Percentiles rank a stretch among this genome's conserved stretches.
These are phyloP conservation scores for Pichia sp. DNA, from an alignment of 1,139 yeast species.

Conservation along the genomic window DNA sequence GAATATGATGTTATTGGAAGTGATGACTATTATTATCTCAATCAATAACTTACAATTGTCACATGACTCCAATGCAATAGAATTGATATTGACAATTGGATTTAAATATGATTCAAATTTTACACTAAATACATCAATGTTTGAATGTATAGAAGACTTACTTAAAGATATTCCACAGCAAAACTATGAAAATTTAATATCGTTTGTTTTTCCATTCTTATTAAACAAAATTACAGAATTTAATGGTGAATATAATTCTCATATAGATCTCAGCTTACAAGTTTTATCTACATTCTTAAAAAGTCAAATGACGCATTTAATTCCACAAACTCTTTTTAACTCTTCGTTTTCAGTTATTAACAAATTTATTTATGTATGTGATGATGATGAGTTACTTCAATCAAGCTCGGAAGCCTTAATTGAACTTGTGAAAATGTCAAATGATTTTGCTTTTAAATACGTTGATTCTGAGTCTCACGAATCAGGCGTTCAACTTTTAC, in stretches of 20 bases:
- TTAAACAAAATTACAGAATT: conserved; percentile 33
- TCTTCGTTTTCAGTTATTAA: conserved; percentile 48
- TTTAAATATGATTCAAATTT: conserved; percentile 70
- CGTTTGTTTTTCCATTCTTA: conserved; percentile 48
- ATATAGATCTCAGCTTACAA: conserved; percentile 62
- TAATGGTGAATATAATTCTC: conserved; percentile 45
- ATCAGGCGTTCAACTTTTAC: conserved; percentile 48
- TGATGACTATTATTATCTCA: conserved; percentile 50
- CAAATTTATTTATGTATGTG: conserved; percentile 45
- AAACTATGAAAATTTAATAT: conserved; percentile 44
- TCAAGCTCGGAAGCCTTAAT: conserved; percentile 71
- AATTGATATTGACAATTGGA: conserved; percentile 56
- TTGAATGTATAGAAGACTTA: conserved; percentile 53
- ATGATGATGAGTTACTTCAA: conserved; percentile 78
- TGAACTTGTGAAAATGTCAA: conserved; percentile 45
- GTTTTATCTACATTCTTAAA: conserved; percentile 54
- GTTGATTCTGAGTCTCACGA: conserved; percentile 33
- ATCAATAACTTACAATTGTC: conserved; percentile 36
- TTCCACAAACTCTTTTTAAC: conserved; percentile 37
- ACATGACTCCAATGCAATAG: conserved; percentile 39
- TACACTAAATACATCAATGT: conserved; percentile 53
- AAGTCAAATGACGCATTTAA: conserved; percentile 23
- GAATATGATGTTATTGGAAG: conserved; percentile 69
- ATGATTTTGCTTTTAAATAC: conserved; percentile 40
- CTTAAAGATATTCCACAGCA: conserved; percentile 41